Evolutionary conservation across 73 alveolate species (phyloP).

Genomic region (Symbiodinium natans): DNA sequence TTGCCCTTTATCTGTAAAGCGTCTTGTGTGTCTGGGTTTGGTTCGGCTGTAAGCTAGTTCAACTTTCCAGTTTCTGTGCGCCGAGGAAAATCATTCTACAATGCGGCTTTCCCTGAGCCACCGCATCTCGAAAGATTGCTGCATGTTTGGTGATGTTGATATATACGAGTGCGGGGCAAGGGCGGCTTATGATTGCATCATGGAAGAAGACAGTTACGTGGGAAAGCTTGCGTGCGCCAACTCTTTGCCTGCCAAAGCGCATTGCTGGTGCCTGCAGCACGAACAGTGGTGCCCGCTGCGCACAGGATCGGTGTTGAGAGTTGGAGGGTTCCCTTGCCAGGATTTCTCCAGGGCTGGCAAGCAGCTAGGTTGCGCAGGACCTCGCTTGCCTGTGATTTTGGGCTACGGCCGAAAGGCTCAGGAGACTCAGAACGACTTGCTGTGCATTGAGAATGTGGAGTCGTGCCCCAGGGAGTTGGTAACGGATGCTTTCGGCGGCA

Average conservation of each 20-base stretch:
- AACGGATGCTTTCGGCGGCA: not conserved
- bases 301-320: not conserved
- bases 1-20: too few relatives aligned
- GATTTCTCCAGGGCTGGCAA: not conserved
- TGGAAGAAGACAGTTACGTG: not conserved
- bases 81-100: not conserved
- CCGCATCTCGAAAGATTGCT: not conserved
- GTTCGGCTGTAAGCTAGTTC: not conserved
- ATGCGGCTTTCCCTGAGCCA: not conserved
- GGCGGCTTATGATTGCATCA: not conserved
- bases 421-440: not conserved
- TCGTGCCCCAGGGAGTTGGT: not conserved
- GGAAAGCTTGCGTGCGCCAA: not conserved
- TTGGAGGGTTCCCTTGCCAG: constrained; percentile 44
- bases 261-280: constrained; percentile 20
- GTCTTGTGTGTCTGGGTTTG: too few relatives aligned
- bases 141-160: not conserved
- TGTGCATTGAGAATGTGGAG: not conserved
- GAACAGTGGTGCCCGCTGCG: not conserved
- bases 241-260: not conserved
- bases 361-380: not conserved
- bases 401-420: not conserved
- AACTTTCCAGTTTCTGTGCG: too few relatives aligned
- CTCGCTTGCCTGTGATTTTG: not conserved
- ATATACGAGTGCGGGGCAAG: not conserved